A percentile compares a stretch with the other conserved stretches of the same genome.
phyloP scores from a whole-genome alignment of 306 rosid genomes.

The Biancaea sappan region DNA sequence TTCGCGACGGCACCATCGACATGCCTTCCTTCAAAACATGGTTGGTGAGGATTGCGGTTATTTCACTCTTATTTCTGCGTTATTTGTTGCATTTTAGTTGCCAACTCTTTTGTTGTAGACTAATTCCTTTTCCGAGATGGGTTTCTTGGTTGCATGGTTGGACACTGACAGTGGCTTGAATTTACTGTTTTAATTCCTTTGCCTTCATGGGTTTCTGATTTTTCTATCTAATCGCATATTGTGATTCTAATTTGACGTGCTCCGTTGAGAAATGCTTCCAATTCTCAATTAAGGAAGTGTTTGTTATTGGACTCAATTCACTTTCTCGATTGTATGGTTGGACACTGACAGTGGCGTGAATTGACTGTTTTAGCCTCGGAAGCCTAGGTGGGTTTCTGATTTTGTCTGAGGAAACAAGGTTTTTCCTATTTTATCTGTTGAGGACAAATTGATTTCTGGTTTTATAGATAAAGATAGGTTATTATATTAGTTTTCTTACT shows the following conservation, averaged over 20 bases:
- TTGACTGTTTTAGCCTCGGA: neutral
- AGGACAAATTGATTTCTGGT: no score
- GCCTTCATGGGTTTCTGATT: neutral
- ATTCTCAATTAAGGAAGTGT: neutral
- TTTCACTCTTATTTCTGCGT: neutral
- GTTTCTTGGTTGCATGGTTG: neutral
- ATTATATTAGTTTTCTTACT: no score
- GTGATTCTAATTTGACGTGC: neutral
- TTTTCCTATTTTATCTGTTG: neutral
- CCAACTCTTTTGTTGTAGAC: neutral
- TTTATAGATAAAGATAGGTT: no score
- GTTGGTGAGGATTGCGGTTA: constrained; percentile 61
- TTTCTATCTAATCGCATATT: neutral
- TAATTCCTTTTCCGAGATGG: neutral
- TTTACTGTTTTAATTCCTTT: neutral
- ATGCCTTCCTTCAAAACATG: constrained; percentile 69
- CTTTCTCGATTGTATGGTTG: neutral
- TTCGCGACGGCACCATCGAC: constrained; percentile 66
- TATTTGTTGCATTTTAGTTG: neutral
- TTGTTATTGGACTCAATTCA: constrained; percentile 6
- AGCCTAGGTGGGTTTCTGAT: neutral
- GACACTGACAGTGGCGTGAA: neutral
- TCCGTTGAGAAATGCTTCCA: neutral
- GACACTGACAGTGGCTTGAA: neutral
- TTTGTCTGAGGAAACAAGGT: neutral